Conservation (phyloP, 176 grass and related monocot species). For the Rhynchospora tenuis region DNA sequence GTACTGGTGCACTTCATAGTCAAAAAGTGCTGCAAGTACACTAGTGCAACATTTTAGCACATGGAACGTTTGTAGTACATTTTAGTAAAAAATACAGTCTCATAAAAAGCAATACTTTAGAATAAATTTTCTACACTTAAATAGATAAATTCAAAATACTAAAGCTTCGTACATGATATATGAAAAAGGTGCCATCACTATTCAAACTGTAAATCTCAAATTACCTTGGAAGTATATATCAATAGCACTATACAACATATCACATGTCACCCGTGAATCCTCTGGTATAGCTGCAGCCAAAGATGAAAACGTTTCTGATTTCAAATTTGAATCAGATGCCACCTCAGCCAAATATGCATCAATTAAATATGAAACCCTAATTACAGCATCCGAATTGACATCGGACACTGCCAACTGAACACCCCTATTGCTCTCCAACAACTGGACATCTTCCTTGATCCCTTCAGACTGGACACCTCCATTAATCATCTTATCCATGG, state of each 20-base stretch:
- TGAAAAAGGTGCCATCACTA: neutral
- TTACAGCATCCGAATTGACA: conserved; percentile 50
- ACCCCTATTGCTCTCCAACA: conserved; percentile 28
- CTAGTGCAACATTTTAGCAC: neutral
- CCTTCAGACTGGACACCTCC: conserved; percentile 42
- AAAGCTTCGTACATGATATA: neutral
- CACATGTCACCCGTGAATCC: conserved; percentile 65
- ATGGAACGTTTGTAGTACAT: neutral
- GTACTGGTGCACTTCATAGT: neutral
- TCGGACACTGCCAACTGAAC: conserved; percentile 12
- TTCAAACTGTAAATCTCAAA: neutral
- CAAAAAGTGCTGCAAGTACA: neutral
- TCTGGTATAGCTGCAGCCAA: conserved; percentile 74
- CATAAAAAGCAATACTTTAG: neutral
- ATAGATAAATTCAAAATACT: neutral
- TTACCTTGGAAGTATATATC: conserved; percentile 89
- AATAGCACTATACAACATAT: conserved; percentile 74
- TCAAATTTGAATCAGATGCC: conserved; percentile 68
- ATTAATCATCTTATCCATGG: conserved; percentile 60
- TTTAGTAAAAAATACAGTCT: neutral
- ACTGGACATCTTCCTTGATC: conserved; percentile 42
- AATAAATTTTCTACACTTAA: neutral
- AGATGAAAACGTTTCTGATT: conserved; percentile 46
- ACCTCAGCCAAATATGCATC: conserved; percentile 90
- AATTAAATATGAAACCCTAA: conserved; percentile 60